Evolutionary conservation across 805 yeast species (phyloP).

Genomic region (Nakazawaea laoshanensis): DNA sequence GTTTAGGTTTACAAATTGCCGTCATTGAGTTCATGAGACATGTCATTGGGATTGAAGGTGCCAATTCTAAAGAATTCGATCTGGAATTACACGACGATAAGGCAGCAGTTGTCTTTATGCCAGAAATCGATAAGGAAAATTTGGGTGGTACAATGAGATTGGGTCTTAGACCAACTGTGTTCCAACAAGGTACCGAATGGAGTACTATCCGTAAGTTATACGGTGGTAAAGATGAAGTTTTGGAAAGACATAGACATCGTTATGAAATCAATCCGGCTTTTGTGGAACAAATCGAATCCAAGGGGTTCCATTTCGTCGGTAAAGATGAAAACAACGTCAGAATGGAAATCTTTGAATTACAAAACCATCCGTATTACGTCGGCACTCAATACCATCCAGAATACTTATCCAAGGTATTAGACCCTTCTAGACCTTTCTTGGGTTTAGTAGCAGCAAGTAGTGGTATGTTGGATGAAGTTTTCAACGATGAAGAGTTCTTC

Average conservation of each 20-base stretch:
- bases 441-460: constrained; percentile 94
- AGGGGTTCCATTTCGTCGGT: constrained; percentile 87
- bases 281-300: constrained; percentile 58
- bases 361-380: constrained; percentile 81
- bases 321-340: constrained; percentile 84
- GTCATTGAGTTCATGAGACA: constrained; percentile 88
- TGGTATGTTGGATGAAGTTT: constrained; percentile 66
- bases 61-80: constrained; percentile 80
- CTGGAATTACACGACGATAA: constrained; percentile 51
- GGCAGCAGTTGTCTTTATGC: constrained; percentile 92
- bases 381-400: constrained; percentile 99
- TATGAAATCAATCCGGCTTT: constrained; percentile 91
- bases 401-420: constrained; percentile 90
- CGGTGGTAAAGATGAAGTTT: constrained; percentile 58
- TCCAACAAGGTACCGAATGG: constrained; percentile 59
- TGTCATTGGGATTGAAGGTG: constrained; percentile 57
- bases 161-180: constrained; percentile 86
- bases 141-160: constrained; percentile 99
- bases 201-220: constrained; percentile 70
- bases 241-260: constrained; percentile 97
- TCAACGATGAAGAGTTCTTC: constrained; percentile 29
- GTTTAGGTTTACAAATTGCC: constrained; percentile 95
- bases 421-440: constrained; percentile 93
- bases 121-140: constrained; percentile 91
- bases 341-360: constrained; percentile 89